Base-by-base conservation (phyloP, 2,329 filamentous ascomycete species). In the Alternaria ethzedia region DNA sequence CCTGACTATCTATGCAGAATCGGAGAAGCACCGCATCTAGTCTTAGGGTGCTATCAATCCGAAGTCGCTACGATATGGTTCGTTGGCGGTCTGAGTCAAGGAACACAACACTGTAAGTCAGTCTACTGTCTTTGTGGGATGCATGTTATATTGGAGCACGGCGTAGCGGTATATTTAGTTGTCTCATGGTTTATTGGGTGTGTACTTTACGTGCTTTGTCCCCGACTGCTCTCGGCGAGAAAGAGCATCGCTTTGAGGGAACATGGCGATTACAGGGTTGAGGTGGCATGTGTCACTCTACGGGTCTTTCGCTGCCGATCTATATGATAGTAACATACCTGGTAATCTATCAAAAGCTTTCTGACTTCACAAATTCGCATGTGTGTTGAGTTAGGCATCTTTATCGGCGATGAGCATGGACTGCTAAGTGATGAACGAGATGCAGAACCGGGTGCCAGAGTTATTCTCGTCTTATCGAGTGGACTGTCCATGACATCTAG, bases 21-120 rank as follows among this genome's bases (percentile, higher is more conserved):
- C 89, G 78, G 90, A 92, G 78, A 92, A 92, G 81, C 90, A 92
- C 81, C 88, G 90, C 49, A 88, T 91, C 71, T 91, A 83, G 58
- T 54, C 20, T 50, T 25, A 13, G 41, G 21, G 47, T 47, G 54
- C 28, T 47, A 26, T 32, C 5, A 7, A 52, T 13, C 20, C 36
- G 10, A 36, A 13, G 17, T 52, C 30, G 13, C 49, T 12, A 52
- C 30, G 13, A 20, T 15, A 21, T n/a, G 20, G 13, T 36, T 52
- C 5, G 11, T 5, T 51, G 20, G 49, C 30, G 49, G 20, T 23
- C 20, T 52, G 21, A 52, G 20, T 36, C 12, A 21, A 21, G 7
- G 17, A 45, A 45, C 17, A 45, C n/a, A 21, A 36, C 10, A 17
- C 13, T n/a, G 20, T 52, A 20, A 25, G 36, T 49, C 26, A 9